Evolutionary conservation across 2,329 filamentous ascomycete species (phyloP), one percentile per base, ranked within the genome.

Genomic region (Penicillium sp.): DNA sequence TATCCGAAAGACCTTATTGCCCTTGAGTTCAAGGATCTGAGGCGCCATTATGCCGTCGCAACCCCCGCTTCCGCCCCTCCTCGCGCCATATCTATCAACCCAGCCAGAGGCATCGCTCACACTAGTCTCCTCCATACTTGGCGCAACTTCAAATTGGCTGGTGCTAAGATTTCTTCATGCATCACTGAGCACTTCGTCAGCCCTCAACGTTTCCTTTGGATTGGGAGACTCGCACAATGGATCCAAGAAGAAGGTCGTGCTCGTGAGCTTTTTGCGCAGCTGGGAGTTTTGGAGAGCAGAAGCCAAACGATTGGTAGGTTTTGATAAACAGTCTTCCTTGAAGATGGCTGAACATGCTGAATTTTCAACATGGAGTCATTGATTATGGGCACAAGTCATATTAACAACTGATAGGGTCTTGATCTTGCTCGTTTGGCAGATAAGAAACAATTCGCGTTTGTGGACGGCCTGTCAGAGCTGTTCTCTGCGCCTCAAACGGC

Each of bases 221-320:
- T 39, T 60, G 45, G 63, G 64, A 45, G 64, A 59, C 12, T 29
- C 47, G 36, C 51, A 66, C 28, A 65, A 73, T 63, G 66, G 60
- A 3, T 64, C 66, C 57, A 63, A 74, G 41, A 63, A 74, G 41
- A 73, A 70, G 45, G 81, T 96, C 0, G 78, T 96, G 3, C 77
- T 96, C 3, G 85, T 94, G 52, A 95, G 89, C 74, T 96, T 94
- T 73, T 75, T 95, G 72, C 81, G 89, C 54, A 87, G 93, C 63
- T 82, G 81, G 58, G 76, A 81, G 1, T 95, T 95, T 67, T 96
- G 91, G 90, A 85, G 78, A 57, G 82, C 86, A 3, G 86, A 89
- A 45, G 81, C 81, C 2, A 81, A 83, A 48, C 86, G 86, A 70
- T 71, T 90, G 65, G 87, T 89, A 73, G 59, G 79, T 64, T 6